A percentile compares a stretch with the other conserved stretches of the same genome.
These are phyloP conservation scores for Malus hybrid DNA, from an alignment of 331 rosid genomes.

Conservation along the genomic window DNA sequence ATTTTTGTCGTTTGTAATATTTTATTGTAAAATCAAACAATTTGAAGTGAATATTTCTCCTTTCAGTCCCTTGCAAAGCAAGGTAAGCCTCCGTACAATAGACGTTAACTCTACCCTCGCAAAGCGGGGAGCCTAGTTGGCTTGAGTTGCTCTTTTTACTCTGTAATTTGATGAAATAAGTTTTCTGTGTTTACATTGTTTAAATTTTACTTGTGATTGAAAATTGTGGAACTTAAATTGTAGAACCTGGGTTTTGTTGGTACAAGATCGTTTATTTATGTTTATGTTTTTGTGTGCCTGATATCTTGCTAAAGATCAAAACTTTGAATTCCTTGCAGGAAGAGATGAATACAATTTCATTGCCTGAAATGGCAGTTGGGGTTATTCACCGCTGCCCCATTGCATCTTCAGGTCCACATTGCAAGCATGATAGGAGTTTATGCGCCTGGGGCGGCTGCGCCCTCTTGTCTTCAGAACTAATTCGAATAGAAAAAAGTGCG, in stretches of 20 bases:
- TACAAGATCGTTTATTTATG: not conserved
- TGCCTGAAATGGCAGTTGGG: conserved; percentile 40
- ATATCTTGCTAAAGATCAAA: not conserved
- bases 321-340: conserved; percentile 12
- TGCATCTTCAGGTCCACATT: conserved; percentile 12
- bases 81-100: too few species aligned
- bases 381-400: conserved; percentile 21
- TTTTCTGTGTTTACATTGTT: not conserved
- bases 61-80: too few species aligned
- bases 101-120: too few species aligned
- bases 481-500: conserved; percentile 15
- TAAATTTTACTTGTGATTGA: not conserved
- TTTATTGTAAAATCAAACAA: not conserved
- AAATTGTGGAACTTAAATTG: not conserved
- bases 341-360: conserved; percentile 41
- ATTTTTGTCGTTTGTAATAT: not conserved
- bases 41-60: not conserved
- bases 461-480: conserved; percentile 20
- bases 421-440: not conserved
- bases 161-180: not conserved
- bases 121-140: too few species aligned
- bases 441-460: not conserved
- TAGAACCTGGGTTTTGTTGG: not conserved
- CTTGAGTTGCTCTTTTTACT: not conserved
- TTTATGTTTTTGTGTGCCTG: not conserved